phyloP scores from a whole-genome alignment of 192 early-diverging fungal genomes.

The Rhizophagus sp. region DNA sequence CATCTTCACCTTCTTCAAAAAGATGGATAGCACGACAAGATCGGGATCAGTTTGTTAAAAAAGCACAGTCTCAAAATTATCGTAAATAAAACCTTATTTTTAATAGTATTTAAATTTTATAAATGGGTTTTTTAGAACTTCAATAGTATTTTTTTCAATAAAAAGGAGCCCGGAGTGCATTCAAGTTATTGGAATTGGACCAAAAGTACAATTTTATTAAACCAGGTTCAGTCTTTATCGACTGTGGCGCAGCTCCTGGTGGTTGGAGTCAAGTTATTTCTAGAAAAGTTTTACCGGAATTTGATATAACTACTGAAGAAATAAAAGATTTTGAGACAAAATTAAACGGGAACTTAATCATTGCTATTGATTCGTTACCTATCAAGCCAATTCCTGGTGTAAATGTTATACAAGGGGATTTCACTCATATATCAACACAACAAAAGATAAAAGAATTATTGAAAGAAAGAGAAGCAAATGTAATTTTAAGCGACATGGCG shows the following conservation, averaged over 20 bases:
- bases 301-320: slow-evolving; percentile 24
- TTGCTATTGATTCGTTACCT: slow-evolving; percentile 72
- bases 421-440: slow-evolving; percentile 50
- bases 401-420: slow-evolving; percentile 67
- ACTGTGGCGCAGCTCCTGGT: slow-evolving; percentile 74
- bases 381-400: slow-evolving; percentile 70
- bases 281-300: slow-evolving; percentile 35
- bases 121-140: neutral
- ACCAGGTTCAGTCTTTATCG: slow-evolving; percentile 43
- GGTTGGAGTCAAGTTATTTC: slow-evolving; percentile 78
- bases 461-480: slow-evolving; percentile 41
- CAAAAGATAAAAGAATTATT: slow-evolving; percentile 38
- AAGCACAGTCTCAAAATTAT: slow-evolving; percentile 55
- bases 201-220: slow-evolving; percentile 48
- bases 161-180: slow-evolving; percentile 62
- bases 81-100: slow-evolving; percentile 35
- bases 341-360: slow-evolving; percentile 44
- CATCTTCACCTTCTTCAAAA: slow-evolving; percentile 39
- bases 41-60: slow-evolving; percentile 68
- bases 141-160: neutral
- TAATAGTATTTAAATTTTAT: too few relatives aligned
- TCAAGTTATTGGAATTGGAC: slow-evolving; percentile 66
- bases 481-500: slow-evolving; percentile 76
- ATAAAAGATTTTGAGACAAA: slow-evolving; percentile 9
- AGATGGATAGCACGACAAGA: slow-evolving; percentile 67